A percentile compares a stretch with the other conserved stretches of the same genome.
Conservation (phyloP, 108 stramenopile species). For the Cyclotella choctawhatcheeana region DNA sequence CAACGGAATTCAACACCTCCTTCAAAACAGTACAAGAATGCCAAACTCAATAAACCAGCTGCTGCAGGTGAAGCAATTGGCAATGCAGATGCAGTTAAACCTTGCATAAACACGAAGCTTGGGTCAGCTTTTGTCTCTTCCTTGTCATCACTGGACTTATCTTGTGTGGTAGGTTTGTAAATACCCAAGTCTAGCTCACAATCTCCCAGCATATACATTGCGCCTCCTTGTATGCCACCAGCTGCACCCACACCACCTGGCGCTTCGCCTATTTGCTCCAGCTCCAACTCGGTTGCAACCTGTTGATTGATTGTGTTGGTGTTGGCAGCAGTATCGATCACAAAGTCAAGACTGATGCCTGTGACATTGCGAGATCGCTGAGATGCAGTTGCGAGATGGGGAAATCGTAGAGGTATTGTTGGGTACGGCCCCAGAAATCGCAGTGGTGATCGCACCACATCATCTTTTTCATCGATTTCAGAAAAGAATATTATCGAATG, state of each 20-base stretch:
- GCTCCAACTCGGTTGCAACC: conserved; percentile 62
- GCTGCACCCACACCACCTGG: conserved; percentile 61
- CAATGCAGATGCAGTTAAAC: conserved; percentile 74
- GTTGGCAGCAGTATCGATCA: conserved; percentile 80
- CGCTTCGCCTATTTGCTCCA: conserved; percentile 62
- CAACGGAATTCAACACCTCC: conserved; percentile 79
- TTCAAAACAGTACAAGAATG: conserved; percentile 76
- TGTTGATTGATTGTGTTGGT: conserved; percentile 73
- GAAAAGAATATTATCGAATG: not conserved
- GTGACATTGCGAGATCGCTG: conserved; percentile 65
- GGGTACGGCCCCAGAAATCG: conserved; percentile 79
- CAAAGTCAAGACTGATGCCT: conserved; percentile 74
- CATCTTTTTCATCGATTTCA: not conserved
- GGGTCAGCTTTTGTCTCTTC: not conserved
- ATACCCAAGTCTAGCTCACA: conserved; percentile 55
- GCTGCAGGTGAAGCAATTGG: conserved; percentile 71
- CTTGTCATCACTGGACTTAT: not conserved
- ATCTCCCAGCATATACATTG: conserved; percentile 73
- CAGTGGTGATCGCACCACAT: conserved; percentile 58
- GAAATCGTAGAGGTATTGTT: conserved; percentile 68
- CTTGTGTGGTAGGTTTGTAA: not conserved
- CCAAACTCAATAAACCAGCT: conserved; percentile 68
- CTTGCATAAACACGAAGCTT: conserved; percentile 59
- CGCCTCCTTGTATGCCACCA: conserved; percentile 66
- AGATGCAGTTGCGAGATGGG: conserved; percentile 64